Evolutionary conservation across 306 rosid genomes (phyloP).

Genomic region (Gastrolobium bilobum): DNA sequence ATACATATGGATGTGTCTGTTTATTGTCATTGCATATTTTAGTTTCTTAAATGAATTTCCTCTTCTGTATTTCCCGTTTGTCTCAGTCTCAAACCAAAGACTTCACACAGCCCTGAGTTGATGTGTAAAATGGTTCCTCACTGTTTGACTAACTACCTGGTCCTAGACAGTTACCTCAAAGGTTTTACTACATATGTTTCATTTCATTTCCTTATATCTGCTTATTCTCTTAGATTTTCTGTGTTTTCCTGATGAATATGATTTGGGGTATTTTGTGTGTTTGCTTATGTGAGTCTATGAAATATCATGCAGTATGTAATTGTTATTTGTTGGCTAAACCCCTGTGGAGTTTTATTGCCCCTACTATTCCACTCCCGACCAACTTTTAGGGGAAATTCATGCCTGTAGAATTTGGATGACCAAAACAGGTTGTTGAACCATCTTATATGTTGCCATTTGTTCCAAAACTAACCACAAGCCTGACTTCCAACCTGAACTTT

Average conservation of each 20-base stretch:
- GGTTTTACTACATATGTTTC: not conserved
- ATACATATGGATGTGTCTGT: slow-evolving; percentile 7
- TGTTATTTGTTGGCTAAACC: slow-evolving; percentile 12
- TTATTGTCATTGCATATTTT: slow-evolving; percentile 10
- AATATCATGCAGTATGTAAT: slow-evolving; percentile 6
- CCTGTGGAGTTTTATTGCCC: slow-evolving; percentile 22
- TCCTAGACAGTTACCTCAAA: not conserved
- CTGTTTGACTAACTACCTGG: slow-evolving; percentile 15
- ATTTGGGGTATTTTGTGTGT: slow-evolving; percentile 12
- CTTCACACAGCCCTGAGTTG: not conserved
- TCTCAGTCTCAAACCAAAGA: not conserved
- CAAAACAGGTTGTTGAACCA: not conserved
- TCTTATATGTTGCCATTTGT: slow-evolving; percentile 17
- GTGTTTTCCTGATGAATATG: not conserved
- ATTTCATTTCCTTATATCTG: slow-evolving; percentile 12
- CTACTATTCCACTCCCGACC: slow-evolving; percentile 19
- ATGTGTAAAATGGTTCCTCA: slow-evolving; percentile 29
- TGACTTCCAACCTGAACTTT: slow-evolving; percentile 38
- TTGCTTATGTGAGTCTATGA: not conserved
- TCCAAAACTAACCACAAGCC: not conserved
- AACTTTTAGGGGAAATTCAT: not conserved
- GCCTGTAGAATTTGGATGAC: slow-evolving; percentile 34
- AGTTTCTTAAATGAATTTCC: slow-evolving; percentile 28
- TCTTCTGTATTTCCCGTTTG: not conserved
- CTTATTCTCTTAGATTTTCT: slow-evolving; percentile 16